Evolutionary conservation across 2,329 filamentous ascomycete genomes (phyloP).

Genomic region (Sporothrix dimorphospora): DNA sequence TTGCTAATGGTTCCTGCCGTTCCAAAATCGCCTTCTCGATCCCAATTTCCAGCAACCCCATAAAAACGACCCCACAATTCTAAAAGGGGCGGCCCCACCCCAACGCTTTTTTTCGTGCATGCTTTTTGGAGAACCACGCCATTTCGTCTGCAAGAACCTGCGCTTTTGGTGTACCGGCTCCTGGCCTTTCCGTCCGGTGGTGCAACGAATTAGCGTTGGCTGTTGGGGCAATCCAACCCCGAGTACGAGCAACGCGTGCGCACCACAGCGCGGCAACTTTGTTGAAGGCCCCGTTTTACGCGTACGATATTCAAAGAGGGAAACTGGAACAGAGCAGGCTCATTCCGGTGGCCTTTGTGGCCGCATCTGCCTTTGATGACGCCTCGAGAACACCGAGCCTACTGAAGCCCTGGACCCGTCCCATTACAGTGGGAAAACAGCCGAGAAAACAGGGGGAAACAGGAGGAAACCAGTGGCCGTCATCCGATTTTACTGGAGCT

Average conservation of each 20-base stretch:
- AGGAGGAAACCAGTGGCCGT: not conserved
- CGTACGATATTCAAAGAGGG: not conserved
- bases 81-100: constrained; percentile 24
- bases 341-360: not conserved
- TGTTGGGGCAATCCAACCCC: constrained; percentile 15
- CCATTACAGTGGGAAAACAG: constrained; percentile 21
- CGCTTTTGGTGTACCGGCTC: constrained; percentile 22
- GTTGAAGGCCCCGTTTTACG: constrained; percentile 2
- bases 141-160: constrained; percentile 19
- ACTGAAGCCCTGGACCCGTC: not conserved
- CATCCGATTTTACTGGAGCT: constrained; percentile 24
- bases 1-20: not conserved
- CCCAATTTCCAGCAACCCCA: constrained; percentile 5
- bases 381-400: not conserved
- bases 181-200: constrained; percentile 28
- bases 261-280: not conserved
- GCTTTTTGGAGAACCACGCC: constrained; percentile 30
- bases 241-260: constrained; percentile 10
- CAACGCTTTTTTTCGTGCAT: constrained; percentile 19
- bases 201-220: constrained; percentile 23
- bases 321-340: not conserved
- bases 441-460: constrained; percentile 16
- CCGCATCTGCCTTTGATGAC: not conserved
- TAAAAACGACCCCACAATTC: constrained; percentile 1
- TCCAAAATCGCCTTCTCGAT: constrained; percentile 5